These are phyloP conservation scores for Coniosporium tulheliwenetii DNA, from an alignment of 2,329 filamentous ascomycete species.

Conservation along the genomic window DNA sequence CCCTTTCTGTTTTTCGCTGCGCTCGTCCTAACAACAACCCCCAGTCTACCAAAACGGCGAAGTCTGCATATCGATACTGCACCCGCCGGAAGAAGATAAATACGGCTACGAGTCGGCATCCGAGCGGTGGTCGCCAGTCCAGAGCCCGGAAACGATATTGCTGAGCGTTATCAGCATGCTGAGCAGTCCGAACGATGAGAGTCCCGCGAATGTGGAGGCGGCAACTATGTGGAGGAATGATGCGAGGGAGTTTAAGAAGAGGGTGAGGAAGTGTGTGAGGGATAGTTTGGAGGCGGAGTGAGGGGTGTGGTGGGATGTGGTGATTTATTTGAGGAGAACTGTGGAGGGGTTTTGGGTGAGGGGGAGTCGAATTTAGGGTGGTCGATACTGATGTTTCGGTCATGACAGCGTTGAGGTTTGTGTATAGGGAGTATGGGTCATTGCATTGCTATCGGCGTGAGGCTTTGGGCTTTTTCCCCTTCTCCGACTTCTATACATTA, in stretches of 20 bases:
- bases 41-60: slow-evolving; percentile 67
- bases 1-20: neutral
- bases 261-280: slow-evolving; percentile 62
- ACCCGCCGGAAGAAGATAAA: slow-evolving; percentile 85
- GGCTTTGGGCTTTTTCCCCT: no score
- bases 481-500: no score
- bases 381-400: no score
- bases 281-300: slow-evolving; percentile 49
- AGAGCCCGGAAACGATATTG: slow-evolving; percentile 87
- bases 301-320: neutral
- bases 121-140: slow-evolving; percentile 90
- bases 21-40: neutral
- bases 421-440: no score
- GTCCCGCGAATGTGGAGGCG: slow-evolving; percentile 87
- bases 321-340: no score
- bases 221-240: slow-evolving; percentile 79
- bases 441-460: no score
- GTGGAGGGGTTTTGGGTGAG: no score
- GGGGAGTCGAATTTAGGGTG: no score
- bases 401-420: no score
- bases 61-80: slow-evolving; percentile 94
- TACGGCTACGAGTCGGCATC: slow-evolving; percentile 83
- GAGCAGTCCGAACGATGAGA: slow-evolving; percentile 86
- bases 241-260: slow-evolving; percentile 58
- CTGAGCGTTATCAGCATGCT: slow-evolving; percentile 87